Evolutionary conservation across 1,284 basidiomycete species (phyloP), one percentile per base, ranked within the genome.

Genomic region (Leccinum solheimii): DNA sequence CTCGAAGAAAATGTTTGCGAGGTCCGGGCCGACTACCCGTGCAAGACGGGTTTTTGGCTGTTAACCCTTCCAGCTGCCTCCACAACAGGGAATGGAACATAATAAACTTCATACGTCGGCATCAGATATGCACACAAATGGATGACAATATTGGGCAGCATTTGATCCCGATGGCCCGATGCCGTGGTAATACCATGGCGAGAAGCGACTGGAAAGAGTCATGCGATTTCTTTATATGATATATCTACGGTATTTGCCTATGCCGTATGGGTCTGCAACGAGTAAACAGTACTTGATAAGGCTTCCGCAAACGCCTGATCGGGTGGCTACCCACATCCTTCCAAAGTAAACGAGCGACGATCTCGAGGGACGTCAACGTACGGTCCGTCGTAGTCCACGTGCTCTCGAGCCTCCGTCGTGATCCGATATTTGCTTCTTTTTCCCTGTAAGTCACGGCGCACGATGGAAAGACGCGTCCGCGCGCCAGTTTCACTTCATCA

Each of bases 281-380:
- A 27, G 21, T 6, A 54, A 45, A 51, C 52, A 21, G 36, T 36
- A 8, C 48, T 36, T 49, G 58, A 64, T 50, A 26, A 50, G 8
- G 5, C 19, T 56, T 61, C 53, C 40, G 30, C 52, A 55, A 56
- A 23, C 27, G 52, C 32, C 54, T 58, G 56, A 70, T 66, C 66
- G 58, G 50, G 60, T 58, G 64, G 58, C 54, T 55, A 65, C 40
- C 71, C 68, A 67, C 66, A 62, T 67, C 69, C 49, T 68, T 73
- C 71, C 68, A 70, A 65, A 68, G 54, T 11, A 26, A 55, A 57
- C 57, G 26, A 55, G 50, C 16, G 68, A 67, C 38, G 69, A 72
- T 69, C 69, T 48, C 16, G 13, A 65, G 52, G 48, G 53, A 67
- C 58, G 63, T 66, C 54, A 61, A 60, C 43, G 4, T n/a, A 49